Percentiles rank a stretch among this genome's conserved stretches.
Evolutionary conservation across 495 filamentous ascomycete genomes (phyloP).

Genomic region (Neurospora sp.): DNA sequence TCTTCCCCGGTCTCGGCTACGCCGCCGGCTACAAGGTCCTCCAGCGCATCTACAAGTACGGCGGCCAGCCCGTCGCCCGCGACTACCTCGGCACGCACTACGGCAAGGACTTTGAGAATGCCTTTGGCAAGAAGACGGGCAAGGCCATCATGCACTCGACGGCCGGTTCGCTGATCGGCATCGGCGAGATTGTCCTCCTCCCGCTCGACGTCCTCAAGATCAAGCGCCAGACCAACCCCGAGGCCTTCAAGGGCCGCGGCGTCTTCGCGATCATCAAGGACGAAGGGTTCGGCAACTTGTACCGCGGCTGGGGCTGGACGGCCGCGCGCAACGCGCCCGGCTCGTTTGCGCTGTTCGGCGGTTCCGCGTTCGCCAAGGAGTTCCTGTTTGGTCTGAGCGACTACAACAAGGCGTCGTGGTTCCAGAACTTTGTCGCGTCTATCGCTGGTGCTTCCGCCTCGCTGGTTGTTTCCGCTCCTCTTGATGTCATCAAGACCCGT

Average conservation of each 20-base stretch:
- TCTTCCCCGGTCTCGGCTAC: constrained; percentile 95
- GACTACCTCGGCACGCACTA: constrained; percentile 83
- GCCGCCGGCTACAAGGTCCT: constrained; percentile 97
- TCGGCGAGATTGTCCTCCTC: constrained; percentile 91
- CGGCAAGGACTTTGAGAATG: constrained; percentile 68
- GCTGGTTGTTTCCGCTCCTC: constrained; percentile 82
- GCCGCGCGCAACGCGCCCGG: constrained; percentile 94
- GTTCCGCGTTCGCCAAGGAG: constrained; percentile 96
- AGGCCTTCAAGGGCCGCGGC: constrained; percentile 91
- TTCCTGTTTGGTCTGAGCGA: constrained; percentile 78
- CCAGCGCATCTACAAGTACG: constrained; percentile 98
- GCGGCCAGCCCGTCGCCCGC: constrained; percentile 89
- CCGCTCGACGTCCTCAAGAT: constrained; percentile 98
- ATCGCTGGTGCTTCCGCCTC: constrained; percentile 89
- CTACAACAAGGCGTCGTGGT: constrained; percentile 92
- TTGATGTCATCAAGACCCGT: constrained; percentile 98
- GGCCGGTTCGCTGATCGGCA: constrained; percentile 90
- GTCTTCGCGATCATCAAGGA: constrained; percentile 81
- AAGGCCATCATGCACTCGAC: constrained; percentile 98
- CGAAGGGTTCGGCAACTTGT: constrained; percentile 82
- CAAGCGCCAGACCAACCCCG: constrained; percentile 98
- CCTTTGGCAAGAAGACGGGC: constrained; percentile 91
- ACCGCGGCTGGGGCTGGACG: constrained; percentile 95
- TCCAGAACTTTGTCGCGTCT: constrained; percentile 95
- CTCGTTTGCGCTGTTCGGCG: constrained; percentile 96